Evolutionary conservation across 2,329 filamentous ascomycete genomes (phyloP).

Genomic region (Paramyrothecium sp.): DNA sequence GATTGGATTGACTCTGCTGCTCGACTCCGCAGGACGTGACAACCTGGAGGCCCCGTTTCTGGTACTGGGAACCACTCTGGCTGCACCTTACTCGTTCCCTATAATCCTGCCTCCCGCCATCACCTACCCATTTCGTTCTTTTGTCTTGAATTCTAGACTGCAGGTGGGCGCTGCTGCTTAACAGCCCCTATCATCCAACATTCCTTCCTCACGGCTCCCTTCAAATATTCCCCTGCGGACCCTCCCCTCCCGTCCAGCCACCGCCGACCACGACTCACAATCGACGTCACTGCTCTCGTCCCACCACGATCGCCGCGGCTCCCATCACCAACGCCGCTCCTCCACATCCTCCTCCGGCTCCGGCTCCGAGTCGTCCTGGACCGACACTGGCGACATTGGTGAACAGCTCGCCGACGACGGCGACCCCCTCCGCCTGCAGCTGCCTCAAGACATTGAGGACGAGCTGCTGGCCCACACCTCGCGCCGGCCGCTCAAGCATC

Average conservation of each 20-base stretch:
- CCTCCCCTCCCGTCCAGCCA: slow-evolving; percentile 46
- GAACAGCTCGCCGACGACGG: slow-evolving; percentile 83
- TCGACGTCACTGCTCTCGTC: slow-evolving; percentile 30
- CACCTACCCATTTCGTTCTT: slow-evolving; percentile 27
- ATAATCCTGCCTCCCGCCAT: slow-evolving; percentile 14
- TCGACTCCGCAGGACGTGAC: slow-evolving; percentile 25
- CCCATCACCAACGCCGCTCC: slow-evolving; percentile 41
- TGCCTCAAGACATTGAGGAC: slow-evolving; percentile 65
- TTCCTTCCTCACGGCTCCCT: slow-evolving; percentile 76
- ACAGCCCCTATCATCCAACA: slow-evolving; percentile 80
- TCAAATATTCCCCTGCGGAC: slow-evolving; percentile 88
- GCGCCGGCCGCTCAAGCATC: slow-evolving; percentile 42
- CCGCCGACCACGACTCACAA: slow-evolving; percentile 38
- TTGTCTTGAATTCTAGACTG: slow-evolving; percentile 30
- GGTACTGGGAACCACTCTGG: background rate
- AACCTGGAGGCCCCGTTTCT: slow-evolving; percentile 22
- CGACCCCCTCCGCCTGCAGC: slow-evolving; percentile 71
- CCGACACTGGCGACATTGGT: slow-evolving; percentile 90
- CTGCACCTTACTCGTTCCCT: background rate
- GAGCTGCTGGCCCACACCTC: slow-evolving; percentile 52
- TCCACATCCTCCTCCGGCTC: slow-evolving; percentile 51
- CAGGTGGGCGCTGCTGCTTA: slow-evolving; percentile 69
- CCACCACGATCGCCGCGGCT: slow-evolving; percentile 27
- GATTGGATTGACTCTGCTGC: slow-evolving; percentile 20
- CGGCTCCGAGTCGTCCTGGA: slow-evolving; percentile 76